Base-by-base conservation (phyloP, 257 asterid species). In the Salvia rosmarinus region DNA sequence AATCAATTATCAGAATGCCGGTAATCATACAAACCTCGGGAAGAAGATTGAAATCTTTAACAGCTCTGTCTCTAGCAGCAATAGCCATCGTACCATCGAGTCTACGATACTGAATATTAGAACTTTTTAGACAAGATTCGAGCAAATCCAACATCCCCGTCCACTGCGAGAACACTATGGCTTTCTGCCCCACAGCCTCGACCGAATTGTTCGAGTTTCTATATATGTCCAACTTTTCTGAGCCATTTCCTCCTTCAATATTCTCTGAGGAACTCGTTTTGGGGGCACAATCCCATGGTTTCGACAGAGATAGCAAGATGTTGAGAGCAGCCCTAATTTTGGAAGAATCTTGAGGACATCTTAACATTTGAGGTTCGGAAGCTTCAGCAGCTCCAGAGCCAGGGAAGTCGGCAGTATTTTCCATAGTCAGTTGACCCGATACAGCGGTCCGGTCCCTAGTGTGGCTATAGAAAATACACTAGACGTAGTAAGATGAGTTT, bases 81-180 rank as follows among this genome's bases (percentile, higher is more conserved):
- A 95, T 88, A 59, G 95, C 80, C 98, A 91, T 89, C 7, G 99
- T 95, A 37, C 99, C 99, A 56, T 95, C 98, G 68, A 95, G 99
- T 70, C 99, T 89, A 50, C 97, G 85, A 64, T 95, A 95, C 78
- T 88, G 90, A 70, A 95, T 85, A 54, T 88, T 70, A 52, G 88
- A 76, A 20, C 54, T 77, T 74, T 87, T 95, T 56, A 95, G 78
- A 78, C 91, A 80, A 70, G 80, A 84, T 84, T 95, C 99, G 64
- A 95, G 96, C 83, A 95, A 82, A 85, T 91, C 96, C 76, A 95
- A 79, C 99, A 95, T 95, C 88, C 96, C 85, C 1, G 99, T 95
- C 99, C 99, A 95, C 85, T 91, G 98, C 32, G 99, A 95, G 84
- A 95, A 95, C 70, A 95, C 97, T 58, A 95, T 90, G 30, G 97